Percentiles rank a stretch among this genome's conserved stretches.
phyloP scores from a whole-genome alignment of 2,329 filamentous ascomycete species.

The Beauveria bassiana region DNA sequence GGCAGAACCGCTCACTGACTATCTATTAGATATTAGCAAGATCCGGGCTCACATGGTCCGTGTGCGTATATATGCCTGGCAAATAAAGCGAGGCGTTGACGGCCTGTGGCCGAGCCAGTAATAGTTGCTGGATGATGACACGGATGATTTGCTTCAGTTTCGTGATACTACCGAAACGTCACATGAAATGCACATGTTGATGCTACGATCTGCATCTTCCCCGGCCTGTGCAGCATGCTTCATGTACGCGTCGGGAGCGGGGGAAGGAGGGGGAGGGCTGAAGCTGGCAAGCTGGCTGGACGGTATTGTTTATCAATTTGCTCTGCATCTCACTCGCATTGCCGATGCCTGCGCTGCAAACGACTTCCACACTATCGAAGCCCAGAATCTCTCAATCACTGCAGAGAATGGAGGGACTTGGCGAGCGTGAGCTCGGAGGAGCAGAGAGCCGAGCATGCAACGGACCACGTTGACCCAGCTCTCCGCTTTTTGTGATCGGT shows the following conservation, averaged over 20 bases:
- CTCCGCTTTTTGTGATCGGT: constrained; percentile 14
- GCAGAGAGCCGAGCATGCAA: neutral
- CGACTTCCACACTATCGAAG: no score
- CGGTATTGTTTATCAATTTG: neutral
- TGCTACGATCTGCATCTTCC: neutral
- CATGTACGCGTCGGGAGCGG: neutral
- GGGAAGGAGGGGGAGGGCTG: neutral
- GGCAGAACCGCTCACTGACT: no score
- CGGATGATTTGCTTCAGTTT: neutral
- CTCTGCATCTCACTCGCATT: neutral
- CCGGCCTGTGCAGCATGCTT: neutral
- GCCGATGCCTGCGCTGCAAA: neutral
- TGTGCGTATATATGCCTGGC: neutral
- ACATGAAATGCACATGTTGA: neutral
- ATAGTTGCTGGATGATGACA: neutral
- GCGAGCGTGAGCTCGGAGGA: neutral
- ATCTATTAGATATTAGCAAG: no score
- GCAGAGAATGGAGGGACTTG: neutral
- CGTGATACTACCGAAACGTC: neutral
- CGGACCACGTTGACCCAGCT: neutral
- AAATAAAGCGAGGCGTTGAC: neutral
- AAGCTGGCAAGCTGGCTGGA: neutral
- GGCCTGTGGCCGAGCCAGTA: neutral
- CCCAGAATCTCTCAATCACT: no score
- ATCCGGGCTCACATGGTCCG: neutral